phyloP scores from a whole-genome alignment of 257 asterid genomes.

The Solanum bulbocastanum region DNA sequence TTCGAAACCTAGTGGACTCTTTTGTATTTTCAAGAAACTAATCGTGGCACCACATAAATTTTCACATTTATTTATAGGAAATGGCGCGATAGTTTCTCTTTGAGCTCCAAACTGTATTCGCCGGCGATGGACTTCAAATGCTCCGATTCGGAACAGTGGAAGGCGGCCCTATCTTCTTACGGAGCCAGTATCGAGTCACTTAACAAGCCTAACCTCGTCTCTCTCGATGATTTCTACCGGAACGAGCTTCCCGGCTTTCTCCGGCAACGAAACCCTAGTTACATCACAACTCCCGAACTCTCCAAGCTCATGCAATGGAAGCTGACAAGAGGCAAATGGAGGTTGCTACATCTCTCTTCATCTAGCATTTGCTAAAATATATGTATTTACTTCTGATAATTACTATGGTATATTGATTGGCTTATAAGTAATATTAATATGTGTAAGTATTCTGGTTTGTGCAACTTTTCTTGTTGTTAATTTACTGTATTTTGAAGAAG shows the following conservation, averaged over 20 bases:
- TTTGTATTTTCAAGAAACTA: background rate
- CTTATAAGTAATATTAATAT: background rate
- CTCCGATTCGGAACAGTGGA: constrained; percentile 38
- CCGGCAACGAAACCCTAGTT: constrained; percentile 50
- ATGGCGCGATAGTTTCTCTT: background rate
- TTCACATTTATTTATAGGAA: background rate
- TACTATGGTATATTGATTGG: background rate
- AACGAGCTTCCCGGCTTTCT: constrained; percentile 55
- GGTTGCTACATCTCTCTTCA: background rate
- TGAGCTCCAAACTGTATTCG: background rate
- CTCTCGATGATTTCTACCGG: constrained; percentile 75
- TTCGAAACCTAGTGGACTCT: background rate
- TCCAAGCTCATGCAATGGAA: constrained; percentile 81
- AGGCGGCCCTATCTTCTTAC: constrained; percentile 51
- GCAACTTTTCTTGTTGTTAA: background rate
- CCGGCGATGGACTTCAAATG: constrained; percentile 39
- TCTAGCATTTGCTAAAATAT: background rate
- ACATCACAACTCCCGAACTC: constrained; percentile 58
- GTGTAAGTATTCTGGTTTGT: background rate
- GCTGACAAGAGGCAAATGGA: constrained; percentile 80
- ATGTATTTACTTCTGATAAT: background rate
- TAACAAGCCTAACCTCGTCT: constrained; percentile 46
- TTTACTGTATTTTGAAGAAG: background rate
- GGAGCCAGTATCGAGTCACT: constrained; percentile 24
- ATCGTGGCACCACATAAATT: background rate